Evolutionary conservation across 1,139 yeast genomes (phyloP).

Genomic region (Zygosaccharomyces sapae): DNA sequence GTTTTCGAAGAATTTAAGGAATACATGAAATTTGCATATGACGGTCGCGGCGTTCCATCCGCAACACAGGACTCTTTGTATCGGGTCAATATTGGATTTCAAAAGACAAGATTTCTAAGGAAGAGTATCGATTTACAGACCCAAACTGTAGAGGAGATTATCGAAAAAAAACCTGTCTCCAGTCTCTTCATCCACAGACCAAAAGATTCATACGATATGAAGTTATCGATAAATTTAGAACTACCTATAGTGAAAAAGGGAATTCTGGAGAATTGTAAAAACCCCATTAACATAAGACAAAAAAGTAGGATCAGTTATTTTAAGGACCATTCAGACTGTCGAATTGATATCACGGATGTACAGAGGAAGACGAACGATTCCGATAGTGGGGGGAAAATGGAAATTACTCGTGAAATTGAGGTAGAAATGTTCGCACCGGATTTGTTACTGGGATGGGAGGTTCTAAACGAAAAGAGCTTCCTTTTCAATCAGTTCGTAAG

Average conservation of each 20-base stretch:
- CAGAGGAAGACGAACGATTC: not conserved
- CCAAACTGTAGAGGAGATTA: not conserved
- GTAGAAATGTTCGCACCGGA: not conserved
- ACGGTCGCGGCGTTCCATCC: not conserved
- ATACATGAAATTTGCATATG: constrained; percentile 1
- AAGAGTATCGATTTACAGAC: not conserved
- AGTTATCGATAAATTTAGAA: constrained; percentile 5
- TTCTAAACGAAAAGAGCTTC: not conserved
- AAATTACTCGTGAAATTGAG: not conserved
- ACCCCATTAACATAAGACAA: not conserved
- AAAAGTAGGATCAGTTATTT: constrained; percentile 2
- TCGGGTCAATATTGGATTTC: not conserved
- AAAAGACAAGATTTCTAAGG: constrained; percentile 4
- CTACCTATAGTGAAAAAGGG: not conserved
- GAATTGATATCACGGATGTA: constrained; percentile 5
- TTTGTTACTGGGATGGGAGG: constrained; percentile 1
- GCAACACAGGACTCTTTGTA: constrained; percentile 4
- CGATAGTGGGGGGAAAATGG: not conserved
- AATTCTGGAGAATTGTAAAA: not conserved
- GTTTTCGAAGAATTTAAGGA: constrained; percentile 2
- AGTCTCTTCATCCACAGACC: constrained; percentile 5
- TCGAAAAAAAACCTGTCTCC: constrained; percentile 3
- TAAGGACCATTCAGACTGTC: constrained; percentile 1
- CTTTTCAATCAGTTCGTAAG: constrained; percentile 1
- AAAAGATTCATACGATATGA: constrained; percentile 3